These are phyloP conservation scores for Trametopsis cervina DNA, from an alignment of 768 basidiomycete species.

Conservation along the genomic window DNA sequence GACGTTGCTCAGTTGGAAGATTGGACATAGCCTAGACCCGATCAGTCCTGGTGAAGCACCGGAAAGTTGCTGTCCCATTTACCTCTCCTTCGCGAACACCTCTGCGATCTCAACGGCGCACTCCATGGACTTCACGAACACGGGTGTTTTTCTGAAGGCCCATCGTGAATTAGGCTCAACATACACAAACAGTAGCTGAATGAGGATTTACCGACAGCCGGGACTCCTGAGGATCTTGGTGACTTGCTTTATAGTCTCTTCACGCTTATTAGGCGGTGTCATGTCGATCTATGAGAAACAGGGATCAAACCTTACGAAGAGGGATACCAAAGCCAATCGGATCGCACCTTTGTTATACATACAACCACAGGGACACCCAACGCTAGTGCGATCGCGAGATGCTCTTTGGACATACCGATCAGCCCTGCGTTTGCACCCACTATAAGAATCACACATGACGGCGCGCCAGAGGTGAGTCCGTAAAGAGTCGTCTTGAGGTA, in stretches of 20 bases:
- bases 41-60: too few relatives aligned
- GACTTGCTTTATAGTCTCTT: slow-evolving; percentile 90
- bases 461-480: slow-evolving; percentile 89
- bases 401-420: slow-evolving; percentile 93
- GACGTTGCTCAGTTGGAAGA: slow-evolving; percentile 91
- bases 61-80: slow-evolving; percentile 7
- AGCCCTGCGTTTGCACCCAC: slow-evolving; percentile 93
- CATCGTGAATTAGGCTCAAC: background rate
- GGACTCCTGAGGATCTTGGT: slow-evolving; percentile 89
- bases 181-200: background rate
- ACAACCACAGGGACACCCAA: slow-evolving; percentile 90
- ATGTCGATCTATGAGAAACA: slow-evolving; percentile 81
- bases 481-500: slow-evolving; percentile 92
- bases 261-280: slow-evolving; percentile 88
- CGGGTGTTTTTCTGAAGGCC: slow-evolving; percentile 70
- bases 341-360: slow-evolving; percentile 82
- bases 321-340: too few relatives aligned
- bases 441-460: slow-evolving; percentile 88
- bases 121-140: slow-evolving; percentile 79
- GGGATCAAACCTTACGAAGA: too few relatives aligned
- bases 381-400: slow-evolving; percentile 90
- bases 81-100: slow-evolving; percentile 71
- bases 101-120: slow-evolving; percentile 74
- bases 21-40: slow-evolving; percentile 71
- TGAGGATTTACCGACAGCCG: slow-evolving; percentile 83